Evolutionary conservation across 2,329 filamentous ascomycete genomes (phyloP).

Genomic region (Talaromyces albobiverticillius): DNA sequence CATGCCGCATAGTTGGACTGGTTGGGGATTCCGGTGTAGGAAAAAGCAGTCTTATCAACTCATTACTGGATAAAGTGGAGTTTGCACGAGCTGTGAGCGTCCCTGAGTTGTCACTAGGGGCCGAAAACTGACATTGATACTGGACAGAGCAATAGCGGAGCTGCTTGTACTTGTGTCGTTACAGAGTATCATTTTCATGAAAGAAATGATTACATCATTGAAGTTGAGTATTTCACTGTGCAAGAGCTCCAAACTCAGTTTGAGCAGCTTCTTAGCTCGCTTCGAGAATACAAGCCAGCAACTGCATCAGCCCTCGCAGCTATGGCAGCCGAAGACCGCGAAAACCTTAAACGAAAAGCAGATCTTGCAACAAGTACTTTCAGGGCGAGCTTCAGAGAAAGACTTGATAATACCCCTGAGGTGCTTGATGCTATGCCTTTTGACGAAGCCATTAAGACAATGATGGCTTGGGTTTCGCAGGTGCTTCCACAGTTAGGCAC

Average conservation of each 20-base stretch:
- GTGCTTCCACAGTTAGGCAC: not conserved
- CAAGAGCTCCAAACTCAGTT: conserved; percentile 3
- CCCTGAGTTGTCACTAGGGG: not conserved
- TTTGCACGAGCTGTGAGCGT: conserved; percentile 9
- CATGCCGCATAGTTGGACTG: conserved; percentile 6
- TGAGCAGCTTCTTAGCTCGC: conserved; percentile 3
- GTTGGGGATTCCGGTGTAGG: conserved; percentile 10
- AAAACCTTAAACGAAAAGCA: not conserved
- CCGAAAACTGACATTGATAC: not conserved
- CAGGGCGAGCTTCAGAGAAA: conserved; percentile 5
- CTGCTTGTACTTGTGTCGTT: conserved; percentile 10
- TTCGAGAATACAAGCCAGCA: not conserved
- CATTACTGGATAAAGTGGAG: conserved; percentile 7
- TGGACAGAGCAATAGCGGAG: conserved; percentile 6
- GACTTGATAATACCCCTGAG: not conserved
- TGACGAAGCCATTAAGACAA: conserved; percentile 3
- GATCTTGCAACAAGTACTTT: conserved; percentile 6
- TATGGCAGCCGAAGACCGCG: not conserved
- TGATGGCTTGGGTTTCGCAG: conserved; percentile 7
- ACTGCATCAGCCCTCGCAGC: too few relatives aligned
- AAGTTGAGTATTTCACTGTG: conserved; percentile 6
- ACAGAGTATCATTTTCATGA: conserved; percentile 12
- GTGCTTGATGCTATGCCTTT: not conserved
- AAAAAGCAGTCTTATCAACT: conserved; percentile 11
- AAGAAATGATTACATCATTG: conserved; percentile 5